phyloP scores from a whole-genome alignment of 352 stramenopile species.

The Globisporangium alternatum region DNA sequence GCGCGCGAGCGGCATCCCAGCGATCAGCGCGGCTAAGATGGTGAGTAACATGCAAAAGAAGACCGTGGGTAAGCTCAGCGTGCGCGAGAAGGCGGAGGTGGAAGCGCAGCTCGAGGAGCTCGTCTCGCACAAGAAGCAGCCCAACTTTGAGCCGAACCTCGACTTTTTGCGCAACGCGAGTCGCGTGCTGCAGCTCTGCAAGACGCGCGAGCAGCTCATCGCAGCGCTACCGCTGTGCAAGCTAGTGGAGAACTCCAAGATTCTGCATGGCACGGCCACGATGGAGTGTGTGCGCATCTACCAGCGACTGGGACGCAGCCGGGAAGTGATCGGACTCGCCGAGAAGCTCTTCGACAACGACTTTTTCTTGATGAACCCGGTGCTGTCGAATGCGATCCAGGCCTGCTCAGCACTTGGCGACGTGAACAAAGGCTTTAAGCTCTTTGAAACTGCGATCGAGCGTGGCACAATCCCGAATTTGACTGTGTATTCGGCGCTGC shows the following conservation, averaged over 20 bases:
- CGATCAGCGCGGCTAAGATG: slow-evolving; percentile 13
- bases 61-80: slow-evolving; percentile 8
- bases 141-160: slow-evolving; percentile 33
- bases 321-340: slow-evolving; percentile 45
- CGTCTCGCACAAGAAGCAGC: slow-evolving; percentile 28
- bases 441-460: slow-evolving; percentile 53
- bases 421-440: slow-evolving; percentile 49
- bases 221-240: slow-evolving; percentile 57
- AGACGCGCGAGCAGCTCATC: slow-evolving; percentile 46
- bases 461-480: slow-evolving; percentile 70
- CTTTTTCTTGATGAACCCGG: slow-evolving; percentile 63
- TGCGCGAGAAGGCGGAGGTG: slow-evolving; percentile 16
- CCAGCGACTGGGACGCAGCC: slow-evolving; percentile 45
- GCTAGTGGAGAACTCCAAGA: slow-evolving; percentile 34
- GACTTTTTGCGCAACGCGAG: slow-evolving; percentile 49
- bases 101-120: slow-evolving; percentile 39
- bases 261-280: slow-evolving; percentile 37
- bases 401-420: slow-evolving; percentile 47
- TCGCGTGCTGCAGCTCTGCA: slow-evolving; percentile 45
- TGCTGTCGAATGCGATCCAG: slow-evolving; percentile 60
- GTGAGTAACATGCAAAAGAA: slow-evolving; percentile 15
- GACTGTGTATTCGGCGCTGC: slow-evolving; percentile 55
- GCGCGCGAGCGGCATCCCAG: slow-evolving; percentile 9
- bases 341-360: slow-evolving; percentile 54
- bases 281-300: slow-evolving; percentile 69